A percentile compares a stretch with the other conserved stretches of the same genome.
These are phyloP conservation scores for Neurospora sp. DNA, from an alignment of 495 filamentous ascomycete species.

Conservation along the genomic window DNA sequence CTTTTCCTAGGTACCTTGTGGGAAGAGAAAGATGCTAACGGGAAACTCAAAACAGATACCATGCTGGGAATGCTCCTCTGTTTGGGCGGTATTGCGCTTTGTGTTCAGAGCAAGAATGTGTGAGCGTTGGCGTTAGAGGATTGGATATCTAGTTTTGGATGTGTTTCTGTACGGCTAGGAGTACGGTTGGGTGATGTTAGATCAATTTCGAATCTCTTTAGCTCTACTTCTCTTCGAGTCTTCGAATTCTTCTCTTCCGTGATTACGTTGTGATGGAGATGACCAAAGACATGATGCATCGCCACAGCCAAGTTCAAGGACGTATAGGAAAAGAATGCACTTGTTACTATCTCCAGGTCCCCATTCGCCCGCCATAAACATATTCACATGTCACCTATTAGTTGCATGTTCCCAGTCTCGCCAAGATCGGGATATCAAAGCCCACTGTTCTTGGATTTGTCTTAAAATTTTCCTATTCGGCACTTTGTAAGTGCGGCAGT, in stretches of 20 bases:
- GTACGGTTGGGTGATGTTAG: neutral
- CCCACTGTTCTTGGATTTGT: neutral
- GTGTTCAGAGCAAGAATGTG: conserved; percentile 55
- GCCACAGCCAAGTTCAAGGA: neutral
- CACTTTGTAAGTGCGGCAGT: neutral
- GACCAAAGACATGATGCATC: neutral
- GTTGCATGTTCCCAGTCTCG: neutral
- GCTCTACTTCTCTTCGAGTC: neutral
- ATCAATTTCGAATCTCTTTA: neutral
- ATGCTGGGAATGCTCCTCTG: conserved; percentile 82
- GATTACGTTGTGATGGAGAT: rapidly evolving
- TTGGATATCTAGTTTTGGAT: neutral
- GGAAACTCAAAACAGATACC: conserved; percentile 47
- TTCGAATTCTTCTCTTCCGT: neutral
- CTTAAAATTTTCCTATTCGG: neutral
- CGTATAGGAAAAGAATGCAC: no score
- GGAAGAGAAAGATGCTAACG: neutral
- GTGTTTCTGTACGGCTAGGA: neutral
- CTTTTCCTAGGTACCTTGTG: neutral
- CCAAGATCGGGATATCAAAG: neutral
- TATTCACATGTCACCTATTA: neutral
- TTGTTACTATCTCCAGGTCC: no score
- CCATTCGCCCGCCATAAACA: no score
- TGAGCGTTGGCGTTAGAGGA: neutral
- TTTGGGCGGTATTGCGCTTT: conserved; percentile 73